Evolutionary conservation across 2,329 filamentous ascomycete species (phyloP).

Genomic region (Capronia epimyces): DNA sequence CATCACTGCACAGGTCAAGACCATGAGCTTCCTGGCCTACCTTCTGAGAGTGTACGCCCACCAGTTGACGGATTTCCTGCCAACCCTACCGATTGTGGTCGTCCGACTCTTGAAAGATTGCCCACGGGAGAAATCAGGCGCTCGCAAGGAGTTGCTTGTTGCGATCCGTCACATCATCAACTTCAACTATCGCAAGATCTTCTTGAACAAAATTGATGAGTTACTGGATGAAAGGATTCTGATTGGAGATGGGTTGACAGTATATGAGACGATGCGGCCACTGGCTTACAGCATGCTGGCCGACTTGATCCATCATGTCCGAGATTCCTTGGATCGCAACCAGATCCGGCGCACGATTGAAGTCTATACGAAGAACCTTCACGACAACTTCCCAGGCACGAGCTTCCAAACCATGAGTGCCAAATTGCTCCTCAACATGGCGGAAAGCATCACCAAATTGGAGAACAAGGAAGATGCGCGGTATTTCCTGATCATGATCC

Average conservation of each 20-base stretch:
- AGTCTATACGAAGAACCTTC: constrained; percentile 92
- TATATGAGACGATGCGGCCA: constrained; percentile 93
- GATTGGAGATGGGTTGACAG: constrained; percentile 91
- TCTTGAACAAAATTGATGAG: constrained; percentile 89
- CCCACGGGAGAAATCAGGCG: constrained; percentile 85
- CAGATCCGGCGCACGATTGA: constrained; percentile 95
- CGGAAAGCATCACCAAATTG: constrained; percentile 91
- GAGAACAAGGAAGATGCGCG: constrained; percentile 89
- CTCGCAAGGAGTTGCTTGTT: constrained; percentile 89
- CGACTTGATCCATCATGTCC: constrained; percentile 93
- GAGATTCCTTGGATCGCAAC: constrained; percentile 78
- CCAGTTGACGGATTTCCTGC: constrained; percentile 81
- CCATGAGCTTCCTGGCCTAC: constrained; percentile 97
- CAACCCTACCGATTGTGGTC: constrained; percentile 78
- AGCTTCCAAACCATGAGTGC: constrained; percentile 99
- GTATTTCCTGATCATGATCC: constrained; percentile 92
- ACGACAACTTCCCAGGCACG: constrained; percentile 92
- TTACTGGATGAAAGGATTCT: constrained; percentile 88
- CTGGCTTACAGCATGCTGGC: constrained; percentile 97
- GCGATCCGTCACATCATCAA: constrained; percentile 98
- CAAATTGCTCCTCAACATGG: constrained; percentile 94
- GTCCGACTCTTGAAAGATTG: constrained; percentile 90
- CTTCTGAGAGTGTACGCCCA: constrained; percentile 80
- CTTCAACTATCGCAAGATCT: constrained; percentile 95
- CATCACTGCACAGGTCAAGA: constrained; percentile 96